Conservation (phyloP, 768 basidiomycete genomes). For the Sporobolomyces roseus region DNA sequence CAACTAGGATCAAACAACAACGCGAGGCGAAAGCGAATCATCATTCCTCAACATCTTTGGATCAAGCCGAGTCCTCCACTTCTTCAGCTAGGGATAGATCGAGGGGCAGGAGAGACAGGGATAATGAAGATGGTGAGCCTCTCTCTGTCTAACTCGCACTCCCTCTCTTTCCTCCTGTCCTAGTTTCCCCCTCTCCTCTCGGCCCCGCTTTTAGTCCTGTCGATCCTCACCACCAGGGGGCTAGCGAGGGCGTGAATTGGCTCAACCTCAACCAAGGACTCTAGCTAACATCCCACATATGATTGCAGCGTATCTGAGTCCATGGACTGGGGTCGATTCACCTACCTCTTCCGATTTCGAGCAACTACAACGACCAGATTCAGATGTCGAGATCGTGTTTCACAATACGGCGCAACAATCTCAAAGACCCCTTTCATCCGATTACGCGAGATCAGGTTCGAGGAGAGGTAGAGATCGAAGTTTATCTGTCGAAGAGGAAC, state of each 20-base stretch:
- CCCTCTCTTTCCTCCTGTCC: neutral
- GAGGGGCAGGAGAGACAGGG: neutral
- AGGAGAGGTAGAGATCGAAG: neutral
- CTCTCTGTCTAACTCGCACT: neutral
- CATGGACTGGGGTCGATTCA: slow-evolving; percentile 20
- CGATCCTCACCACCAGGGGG: too few species aligned
- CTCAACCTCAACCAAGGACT: too few species aligned
- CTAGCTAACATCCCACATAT: neutral
- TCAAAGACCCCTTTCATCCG: neutral
- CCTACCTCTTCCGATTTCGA: slow-evolving; percentile 36
- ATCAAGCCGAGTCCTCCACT: too few species aligned
- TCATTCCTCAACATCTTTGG: too few species aligned
- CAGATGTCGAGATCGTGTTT: neutral
- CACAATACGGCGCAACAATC: slow-evolving; percentile 7
- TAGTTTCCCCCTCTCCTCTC: too few species aligned
- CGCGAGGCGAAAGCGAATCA: slow-evolving; percentile 1
- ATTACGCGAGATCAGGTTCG: neutral
- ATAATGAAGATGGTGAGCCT: neutral
- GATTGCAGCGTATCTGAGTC: slow-evolving; percentile 1
- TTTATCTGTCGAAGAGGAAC: slow-evolving; percentile 2
- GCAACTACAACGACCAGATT: slow-evolving; percentile 5
- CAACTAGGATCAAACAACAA: neutral
- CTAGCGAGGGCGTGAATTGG: too few species aligned
- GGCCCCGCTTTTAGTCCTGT: too few species aligned
- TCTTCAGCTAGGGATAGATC: too few species aligned